Percentiles rank a stretch among this genome's conserved stretches.
phyloP scores from a whole-genome alignment of 1,284 basidiomycete species.

The Papiliotrema terrestris region DNA sequence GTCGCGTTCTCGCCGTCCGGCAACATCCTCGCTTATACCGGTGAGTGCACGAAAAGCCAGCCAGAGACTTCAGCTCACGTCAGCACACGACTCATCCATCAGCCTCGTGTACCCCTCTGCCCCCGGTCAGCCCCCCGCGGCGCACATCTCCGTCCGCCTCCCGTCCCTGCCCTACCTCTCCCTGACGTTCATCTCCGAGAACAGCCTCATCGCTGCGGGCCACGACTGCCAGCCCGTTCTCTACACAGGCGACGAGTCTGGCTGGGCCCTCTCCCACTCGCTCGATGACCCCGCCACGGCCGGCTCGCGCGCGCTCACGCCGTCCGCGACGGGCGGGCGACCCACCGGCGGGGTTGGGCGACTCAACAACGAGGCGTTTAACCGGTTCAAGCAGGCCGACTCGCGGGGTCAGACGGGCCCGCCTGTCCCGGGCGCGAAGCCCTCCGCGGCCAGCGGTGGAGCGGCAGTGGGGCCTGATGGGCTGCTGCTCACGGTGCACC shows the following conservation, averaged over 20 bases:
- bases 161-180: slow-evolving; percentile 75
- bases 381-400: slow-evolving; percentile 91
- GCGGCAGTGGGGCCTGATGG: slow-evolving; percentile 51
- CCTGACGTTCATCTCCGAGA: slow-evolving; percentile 78
- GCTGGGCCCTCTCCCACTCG: slow-evolving; percentile 74
- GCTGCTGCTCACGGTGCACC: slow-evolving; percentile 81
- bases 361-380: slow-evolving; percentile 91
- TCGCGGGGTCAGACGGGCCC: slow-evolving; percentile 66
- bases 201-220: slow-evolving; percentile 80
- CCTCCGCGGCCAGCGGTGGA: slow-evolving; percentile 43
- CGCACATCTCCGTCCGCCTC: slow-evolving; percentile 67
- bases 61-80: background rate
- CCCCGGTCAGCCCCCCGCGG: slow-evolving; percentile 52
- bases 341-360: slow-evolving; percentile 58
- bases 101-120: slow-evolving; percentile 79
- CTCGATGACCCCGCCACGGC: slow-evolving; percentile 66
- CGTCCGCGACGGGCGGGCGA: slow-evolving; percentile 45
- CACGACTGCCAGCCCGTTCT: slow-evolving; percentile 96
- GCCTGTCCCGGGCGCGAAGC: slow-evolving; percentile 27
- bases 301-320: slow-evolving; percentile 47
- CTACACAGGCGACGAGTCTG: slow-evolving; percentile 66
- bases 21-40: slow-evolving; percentile 84
- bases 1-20: slow-evolving; percentile 95
- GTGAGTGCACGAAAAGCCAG: slow-evolving; percentile 53
- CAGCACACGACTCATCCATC: slow-evolving; percentile 88